phyloP scores from a whole-genome alignment of 257 asterid species.

The Cinchona pubescens region DNA sequence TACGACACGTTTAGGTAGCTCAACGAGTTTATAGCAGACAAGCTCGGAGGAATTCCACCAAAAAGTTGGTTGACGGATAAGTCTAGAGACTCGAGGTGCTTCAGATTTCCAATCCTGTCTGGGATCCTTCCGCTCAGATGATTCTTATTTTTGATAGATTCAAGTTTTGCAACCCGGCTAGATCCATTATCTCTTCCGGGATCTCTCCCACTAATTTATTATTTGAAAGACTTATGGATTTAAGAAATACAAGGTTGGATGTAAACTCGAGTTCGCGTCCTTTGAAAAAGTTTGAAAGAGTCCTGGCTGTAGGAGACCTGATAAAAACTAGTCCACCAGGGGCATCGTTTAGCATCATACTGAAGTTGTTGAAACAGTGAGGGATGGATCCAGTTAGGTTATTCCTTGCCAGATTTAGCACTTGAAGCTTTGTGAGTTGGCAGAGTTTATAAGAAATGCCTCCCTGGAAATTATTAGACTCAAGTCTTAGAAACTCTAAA shows the following conservation, averaged over 20 bases:
- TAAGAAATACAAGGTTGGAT: too few species aligned
- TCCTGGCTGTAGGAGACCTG: too few species aligned
- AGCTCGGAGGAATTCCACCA: conserved; percentile 25
- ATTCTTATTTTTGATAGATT: conserved; percentile 27
- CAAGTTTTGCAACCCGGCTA: conserved; percentile 5
- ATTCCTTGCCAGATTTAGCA: conserved; percentile 30
- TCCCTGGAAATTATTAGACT: conserved; percentile 22
- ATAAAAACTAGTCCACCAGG: too few species aligned
- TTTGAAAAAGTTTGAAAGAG: too few species aligned
- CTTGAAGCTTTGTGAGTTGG: conserved; percentile 18
- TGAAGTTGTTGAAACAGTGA: conserved; percentile 18
- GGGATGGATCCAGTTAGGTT: conserved; percentile 25
- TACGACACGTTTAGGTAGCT: conserved; percentile 29
- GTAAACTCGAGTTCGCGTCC: too few species aligned
- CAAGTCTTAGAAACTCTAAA: conserved; percentile 17
- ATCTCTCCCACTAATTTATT: conserved; percentile 16
- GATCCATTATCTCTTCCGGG: conserved; percentile 6
- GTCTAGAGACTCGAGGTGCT: conserved; percentile 30
- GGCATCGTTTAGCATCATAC: conserved; percentile 18
- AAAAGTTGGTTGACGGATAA: conserved; percentile 23
- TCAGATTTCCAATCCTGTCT: conserved; percentile 21
- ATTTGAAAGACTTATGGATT: conserved; percentile 5
- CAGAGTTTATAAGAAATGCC: conserved; percentile 24
- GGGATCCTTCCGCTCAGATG: conserved; percentile 28
- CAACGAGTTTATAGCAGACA: conserved; percentile 23